phyloP scores from a whole-genome alignment of 768 basidiomycete species.

The Boletus bicolor region DNA sequence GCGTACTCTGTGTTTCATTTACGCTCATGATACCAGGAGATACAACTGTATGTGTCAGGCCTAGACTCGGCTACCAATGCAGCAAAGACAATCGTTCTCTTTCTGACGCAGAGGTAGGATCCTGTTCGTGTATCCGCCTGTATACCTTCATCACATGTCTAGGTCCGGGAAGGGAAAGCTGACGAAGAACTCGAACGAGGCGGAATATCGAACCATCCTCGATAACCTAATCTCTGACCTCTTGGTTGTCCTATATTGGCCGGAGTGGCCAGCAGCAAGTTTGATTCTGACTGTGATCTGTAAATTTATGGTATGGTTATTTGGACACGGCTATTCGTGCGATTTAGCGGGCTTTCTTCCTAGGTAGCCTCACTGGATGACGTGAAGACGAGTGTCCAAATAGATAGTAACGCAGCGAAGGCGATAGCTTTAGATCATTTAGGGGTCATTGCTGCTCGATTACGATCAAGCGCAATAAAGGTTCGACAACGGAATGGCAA shows the following conservation, averaged over 20 bases:
- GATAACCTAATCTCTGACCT: constrained; percentile 89
- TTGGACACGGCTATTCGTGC: background rate
- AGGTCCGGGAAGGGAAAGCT: constrained; percentile 85
- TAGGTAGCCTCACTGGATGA: constrained; percentile 85
- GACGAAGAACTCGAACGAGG: constrained; percentile 89
- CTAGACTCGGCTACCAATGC: constrained; percentile 81
- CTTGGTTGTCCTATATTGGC: constrained; percentile 85
- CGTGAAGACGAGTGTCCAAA: constrained; percentile 57
- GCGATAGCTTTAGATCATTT: constrained; percentile 90
- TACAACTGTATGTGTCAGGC: constrained; percentile 65
- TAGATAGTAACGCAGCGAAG: constrained; percentile 83
- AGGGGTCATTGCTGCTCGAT: constrained; percentile 84
- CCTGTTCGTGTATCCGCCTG: background rate
- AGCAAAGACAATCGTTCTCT: constrained; percentile 78
- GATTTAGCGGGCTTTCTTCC: background rate
- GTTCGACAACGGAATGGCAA: constrained; percentile 33
- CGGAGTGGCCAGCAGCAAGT: constrained; percentile 95
- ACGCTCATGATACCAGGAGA: constrained; percentile 47
- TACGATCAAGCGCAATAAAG: constrained; percentile 57
- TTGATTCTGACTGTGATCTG: constrained; percentile 76
- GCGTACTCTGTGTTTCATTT: background rate
- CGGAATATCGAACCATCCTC: constrained; percentile 89
- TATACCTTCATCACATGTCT: constrained; percentile 1
- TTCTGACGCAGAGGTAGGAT: constrained; percentile 62
- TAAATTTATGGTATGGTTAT: constrained; percentile 71